Percentiles rank a stretch among this genome's conserved stretches.
phyloP scores from a whole-genome alignment of 495 filamentous ascomycete species.

The Trypethelium eluteriae region DNA sequence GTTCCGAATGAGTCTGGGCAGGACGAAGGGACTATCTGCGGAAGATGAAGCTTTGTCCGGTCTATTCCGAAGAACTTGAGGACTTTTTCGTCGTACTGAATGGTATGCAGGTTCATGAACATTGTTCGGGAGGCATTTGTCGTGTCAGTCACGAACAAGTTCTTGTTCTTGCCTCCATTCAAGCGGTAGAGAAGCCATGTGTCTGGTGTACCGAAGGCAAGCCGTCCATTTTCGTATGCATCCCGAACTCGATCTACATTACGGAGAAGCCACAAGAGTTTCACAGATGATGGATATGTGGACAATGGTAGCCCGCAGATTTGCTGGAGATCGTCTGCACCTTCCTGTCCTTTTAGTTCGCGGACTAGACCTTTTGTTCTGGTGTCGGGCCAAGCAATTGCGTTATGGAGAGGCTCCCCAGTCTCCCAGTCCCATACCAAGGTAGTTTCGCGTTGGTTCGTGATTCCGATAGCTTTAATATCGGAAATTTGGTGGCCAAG shows the following conservation, averaged over 20 bases:
- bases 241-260: slow-evolving; percentile 62
- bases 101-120: slow-evolving; percentile 85
- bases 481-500: slow-evolving; percentile 60
- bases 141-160: slow-evolving; percentile 74
- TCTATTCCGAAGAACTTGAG: slow-evolving; percentile 77
- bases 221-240: slow-evolving; percentile 68
- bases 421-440: slow-evolving; percentile 82
- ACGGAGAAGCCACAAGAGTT: slow-evolving; percentile 73
- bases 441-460: slow-evolving; percentile 86
- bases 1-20: slow-evolving; percentile 69
- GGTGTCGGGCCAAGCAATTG: slow-evolving; percentile 89
- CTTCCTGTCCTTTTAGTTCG: slow-evolving; percentile 58
- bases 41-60: slow-evolving; percentile 62
- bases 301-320: slow-evolving; percentile 82
- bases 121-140: slow-evolving; percentile 90
- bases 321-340: slow-evolving; percentile 59
- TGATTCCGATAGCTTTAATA: slow-evolving; percentile 80
- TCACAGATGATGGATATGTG: slow-evolving; percentile 86
- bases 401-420: slow-evolving; percentile 75
- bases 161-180: slow-evolving; percentile 64
- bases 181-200: slow-evolving; percentile 83
- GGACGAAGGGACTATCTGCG: slow-evolving; percentile 78
- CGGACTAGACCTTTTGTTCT: slow-evolving; percentile 70
- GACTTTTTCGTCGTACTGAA: slow-evolving; percentile 74
- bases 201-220: slow-evolving; percentile 84